Conservation (phyloP, 352 stramenopile species). For the Phytopythium kandeliae region DNA sequence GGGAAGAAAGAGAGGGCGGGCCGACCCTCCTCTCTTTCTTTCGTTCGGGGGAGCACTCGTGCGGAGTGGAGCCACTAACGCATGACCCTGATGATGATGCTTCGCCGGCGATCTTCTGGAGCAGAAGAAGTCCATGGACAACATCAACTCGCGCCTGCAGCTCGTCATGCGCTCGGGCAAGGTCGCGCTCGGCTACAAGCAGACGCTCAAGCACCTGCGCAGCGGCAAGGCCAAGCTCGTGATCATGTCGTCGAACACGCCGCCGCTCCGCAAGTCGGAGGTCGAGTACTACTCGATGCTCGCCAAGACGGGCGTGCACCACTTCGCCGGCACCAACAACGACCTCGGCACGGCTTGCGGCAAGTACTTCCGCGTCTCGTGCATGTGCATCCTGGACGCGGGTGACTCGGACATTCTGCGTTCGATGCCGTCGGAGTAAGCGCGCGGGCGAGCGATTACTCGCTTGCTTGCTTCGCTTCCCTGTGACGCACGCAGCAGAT, state of each 20-base stretch:
- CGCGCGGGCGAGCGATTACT: too few relatives aligned
- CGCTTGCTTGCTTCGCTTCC: background rate
- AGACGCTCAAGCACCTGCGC: conserved; percentile 96
- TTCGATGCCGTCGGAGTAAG: conserved; percentile 55
- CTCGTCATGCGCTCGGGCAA: conserved; percentile 99
- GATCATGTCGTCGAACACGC: conserved; percentile 97
- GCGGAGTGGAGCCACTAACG: too few relatives aligned
- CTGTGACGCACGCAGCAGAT: too few relatives aligned
- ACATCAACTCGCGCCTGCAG: conserved; percentile 99
- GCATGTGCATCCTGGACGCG: conserved; percentile 94
- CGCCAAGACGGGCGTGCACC: conserved; percentile 97
- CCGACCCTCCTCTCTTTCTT: conserved; percentile 1
- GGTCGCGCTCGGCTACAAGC: conserved; percentile 98
- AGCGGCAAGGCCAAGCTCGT: conserved; percentile 97
- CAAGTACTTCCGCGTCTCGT: conserved; percentile 99
- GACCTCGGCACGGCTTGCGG: conserved; percentile 98
- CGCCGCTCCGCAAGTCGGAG: conserved; percentile 98
- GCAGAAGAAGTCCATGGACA: conserved; percentile 98
- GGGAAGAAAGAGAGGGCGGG: conserved; percentile 2
- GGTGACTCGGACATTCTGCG: conserved; percentile 99
- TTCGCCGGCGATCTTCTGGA: too few relatives aligned
- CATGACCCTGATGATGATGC: too few relatives aligned
- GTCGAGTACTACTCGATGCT: conserved; percentile 99
- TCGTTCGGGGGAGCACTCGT: conserved; percentile 23
- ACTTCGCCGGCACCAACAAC: conserved; percentile 98